Evolutionary conservation across 106 monocot species (phyloP).

Genomic region (Allium fistulosum): DNA sequence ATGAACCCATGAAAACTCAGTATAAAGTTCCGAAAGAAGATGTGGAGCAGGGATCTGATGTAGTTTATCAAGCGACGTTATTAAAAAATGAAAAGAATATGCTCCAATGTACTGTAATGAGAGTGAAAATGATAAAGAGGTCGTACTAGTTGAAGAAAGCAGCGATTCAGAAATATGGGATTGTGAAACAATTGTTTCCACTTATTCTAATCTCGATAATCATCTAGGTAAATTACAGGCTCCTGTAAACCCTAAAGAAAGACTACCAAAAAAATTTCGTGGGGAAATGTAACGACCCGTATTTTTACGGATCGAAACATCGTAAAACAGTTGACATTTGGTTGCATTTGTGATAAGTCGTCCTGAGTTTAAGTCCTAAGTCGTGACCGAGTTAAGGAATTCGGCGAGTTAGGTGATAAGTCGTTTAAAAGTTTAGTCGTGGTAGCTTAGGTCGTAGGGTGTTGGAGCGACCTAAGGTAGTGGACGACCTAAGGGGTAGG

Average conservation of each 20-base stretch:
- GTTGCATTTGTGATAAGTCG: too few species aligned
- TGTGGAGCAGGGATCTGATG: conserved; percentile 17
- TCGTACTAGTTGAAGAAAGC: conserved; percentile 58
- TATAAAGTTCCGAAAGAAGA: conserved; percentile 54
- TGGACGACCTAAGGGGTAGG: too few species aligned
- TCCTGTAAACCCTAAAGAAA: conserved; percentile 46
- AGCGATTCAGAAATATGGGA: conserved; percentile 92
- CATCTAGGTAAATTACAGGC: conserved; percentile 85
- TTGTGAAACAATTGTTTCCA: conserved; percentile 91
- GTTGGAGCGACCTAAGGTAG: too few species aligned
- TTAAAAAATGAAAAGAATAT: conserved; percentile 70
- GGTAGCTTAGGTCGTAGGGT: too few species aligned
- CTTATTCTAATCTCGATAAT: conserved; percentile 87
- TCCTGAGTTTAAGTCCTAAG: too few species aligned
- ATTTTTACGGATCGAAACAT: too few species aligned
- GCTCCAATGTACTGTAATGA: conserved; percentile 69
- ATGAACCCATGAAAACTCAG: conserved; percentile 29
- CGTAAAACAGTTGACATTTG: too few species aligned
- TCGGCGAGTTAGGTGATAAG: too few species aligned
- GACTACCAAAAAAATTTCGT: conserved; percentile 17
- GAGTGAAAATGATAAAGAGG: conserved; percentile 31
- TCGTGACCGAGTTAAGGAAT: too few species aligned
- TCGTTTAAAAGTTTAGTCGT: too few species aligned
- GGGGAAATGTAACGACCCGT: too few species aligned
- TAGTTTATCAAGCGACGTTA: conserved; percentile 40